Evolutionary conservation across 2,329 filamentous ascomycete genomes (phyloP).

Genomic region (Aureobasidium leucospermi): DNA sequence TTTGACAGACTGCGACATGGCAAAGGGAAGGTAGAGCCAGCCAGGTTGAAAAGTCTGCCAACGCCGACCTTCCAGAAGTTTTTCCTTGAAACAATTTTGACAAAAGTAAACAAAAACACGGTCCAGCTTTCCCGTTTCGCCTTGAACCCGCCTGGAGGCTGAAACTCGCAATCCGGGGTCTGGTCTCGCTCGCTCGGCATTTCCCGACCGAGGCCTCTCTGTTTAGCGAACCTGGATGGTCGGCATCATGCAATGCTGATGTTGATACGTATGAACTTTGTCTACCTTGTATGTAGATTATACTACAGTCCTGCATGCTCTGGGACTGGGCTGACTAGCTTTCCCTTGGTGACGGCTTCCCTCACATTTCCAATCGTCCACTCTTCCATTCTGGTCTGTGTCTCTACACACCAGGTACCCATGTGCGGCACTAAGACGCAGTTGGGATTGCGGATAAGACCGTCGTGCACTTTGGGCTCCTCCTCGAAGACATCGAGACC

Average conservation of each 20-base stretch:
- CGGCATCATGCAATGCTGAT: no score
- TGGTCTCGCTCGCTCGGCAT: not conserved
- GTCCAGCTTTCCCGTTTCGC: not conserved
- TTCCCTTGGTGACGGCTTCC: slow-evolving; percentile 54
- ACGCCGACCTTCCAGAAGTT: not conserved
- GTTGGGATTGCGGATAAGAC: slow-evolving; percentile 60
- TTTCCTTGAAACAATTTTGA: not conserved
- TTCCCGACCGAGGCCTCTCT: not conserved
- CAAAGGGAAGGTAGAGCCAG: not conserved
- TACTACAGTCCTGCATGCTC: slow-evolving; percentile 49
- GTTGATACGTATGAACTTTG: no score
- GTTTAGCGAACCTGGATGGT: not conserved
- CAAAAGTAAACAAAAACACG: slow-evolving; percentile 5
- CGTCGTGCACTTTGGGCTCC: slow-evolving; percentile 69
- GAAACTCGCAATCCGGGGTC: not conserved
- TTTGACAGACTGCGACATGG: not conserved
- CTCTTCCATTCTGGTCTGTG: slow-evolving; percentile 58
- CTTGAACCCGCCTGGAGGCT: not conserved
- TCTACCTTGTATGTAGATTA: no score
- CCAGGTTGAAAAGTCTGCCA: not conserved
- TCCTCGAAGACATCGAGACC: slow-evolving; percentile 80
- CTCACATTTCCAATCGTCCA: slow-evolving; percentile 67
- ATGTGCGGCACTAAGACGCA: slow-evolving; percentile 77
- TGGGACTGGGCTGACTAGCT: slow-evolving; percentile 60
- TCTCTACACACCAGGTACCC: slow-evolving; percentile 74